phyloP scores from a whole-genome alignment of 176 grass and related monocot species.

The Pontederia paniculata region DNA sequence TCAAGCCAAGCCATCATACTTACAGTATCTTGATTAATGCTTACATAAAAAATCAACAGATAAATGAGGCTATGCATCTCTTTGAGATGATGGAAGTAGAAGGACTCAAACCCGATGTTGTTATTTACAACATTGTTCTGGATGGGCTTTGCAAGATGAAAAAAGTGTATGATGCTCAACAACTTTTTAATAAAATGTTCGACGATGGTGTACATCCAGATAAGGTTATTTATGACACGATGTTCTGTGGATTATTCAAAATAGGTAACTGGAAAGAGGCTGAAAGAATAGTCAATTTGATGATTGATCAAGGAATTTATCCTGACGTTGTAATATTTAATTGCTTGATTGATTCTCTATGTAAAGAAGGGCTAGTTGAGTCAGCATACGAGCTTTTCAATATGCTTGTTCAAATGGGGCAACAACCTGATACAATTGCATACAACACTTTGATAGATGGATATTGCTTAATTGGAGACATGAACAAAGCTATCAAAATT shows the following conservation, averaged over 20 bases:
- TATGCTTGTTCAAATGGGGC: not conserved
- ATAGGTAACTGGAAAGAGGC: not conserved
- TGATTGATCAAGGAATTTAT: not conserved
- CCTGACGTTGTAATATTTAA: slow-evolving; percentile 11
- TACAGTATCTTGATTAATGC: slow-evolving; percentile 11
- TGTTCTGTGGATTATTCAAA: not conserved
- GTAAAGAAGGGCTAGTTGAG: slow-evolving; percentile 6
- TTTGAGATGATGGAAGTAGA: slow-evolving; percentile 10
- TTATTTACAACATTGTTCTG: not conserved
- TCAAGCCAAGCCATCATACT: not conserved
- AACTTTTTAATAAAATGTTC: not conserved
- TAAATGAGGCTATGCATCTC: slow-evolving; percentile 15
- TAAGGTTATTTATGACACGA: not conserved
- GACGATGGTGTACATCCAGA: not conserved
- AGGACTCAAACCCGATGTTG: not conserved
- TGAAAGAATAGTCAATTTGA: not conserved
- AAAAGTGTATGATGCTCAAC: not conserved
- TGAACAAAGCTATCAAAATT: not conserved
- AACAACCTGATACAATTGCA: not conserved
- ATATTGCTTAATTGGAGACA: not conserved
- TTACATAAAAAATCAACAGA: not conserved
- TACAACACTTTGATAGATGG: slow-evolving; percentile 6
- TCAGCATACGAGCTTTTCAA: not conserved
- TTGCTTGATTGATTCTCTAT: slow-evolving; percentile 6
- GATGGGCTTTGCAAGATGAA: slow-evolving; percentile 10